phyloP scores from a whole-genome alignment of 116 monocot species.

The Papilionanthe hybrid region DNA sequence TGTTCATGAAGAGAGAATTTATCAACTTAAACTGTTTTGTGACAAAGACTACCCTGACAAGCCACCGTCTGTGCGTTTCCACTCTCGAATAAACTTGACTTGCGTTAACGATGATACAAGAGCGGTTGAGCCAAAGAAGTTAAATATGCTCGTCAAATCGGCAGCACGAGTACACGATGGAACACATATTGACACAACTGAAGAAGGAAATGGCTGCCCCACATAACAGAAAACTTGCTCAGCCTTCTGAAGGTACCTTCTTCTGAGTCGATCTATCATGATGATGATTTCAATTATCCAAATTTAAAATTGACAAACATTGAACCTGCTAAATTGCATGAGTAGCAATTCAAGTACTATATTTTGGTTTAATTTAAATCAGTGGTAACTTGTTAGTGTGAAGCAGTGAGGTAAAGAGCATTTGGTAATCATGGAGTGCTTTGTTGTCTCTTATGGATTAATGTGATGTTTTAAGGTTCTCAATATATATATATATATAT shows the following conservation, averaged over 20 bases:
- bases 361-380: conserved; percentile 1
- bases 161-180: conserved; percentile 25
- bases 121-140: conserved; percentile 34
- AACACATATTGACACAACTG: conserved; percentile 19
- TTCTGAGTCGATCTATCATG: conserved; percentile 3
- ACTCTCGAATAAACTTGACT: conserved; percentile 59
- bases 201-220: conserved; percentile 24
- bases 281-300: not conserved
- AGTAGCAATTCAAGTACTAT: not conserved
- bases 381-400: not conserved
- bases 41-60: conserved; percentile 71
- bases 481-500: too few species aligned
- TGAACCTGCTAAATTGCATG: not conserved
- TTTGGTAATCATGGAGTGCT: not conserved
- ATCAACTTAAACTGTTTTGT: conserved; percentile 63
- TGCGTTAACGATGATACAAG: conserved; percentile 62
- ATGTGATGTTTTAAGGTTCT: not conserved
- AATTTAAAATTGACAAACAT: not conserved
- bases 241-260: conserved; percentile 25
- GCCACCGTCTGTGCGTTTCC: conserved; percentile 57
- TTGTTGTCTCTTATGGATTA: not conserved
- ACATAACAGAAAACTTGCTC: conserved; percentile 18
- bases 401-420: not conserved
- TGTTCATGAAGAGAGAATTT: conserved; percentile 65
- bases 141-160: conserved; percentile 17